Base-by-base conservation (phyloP, 2,329 filamentous ascomycete species). In the Hypoxylon sp. region DNA sequence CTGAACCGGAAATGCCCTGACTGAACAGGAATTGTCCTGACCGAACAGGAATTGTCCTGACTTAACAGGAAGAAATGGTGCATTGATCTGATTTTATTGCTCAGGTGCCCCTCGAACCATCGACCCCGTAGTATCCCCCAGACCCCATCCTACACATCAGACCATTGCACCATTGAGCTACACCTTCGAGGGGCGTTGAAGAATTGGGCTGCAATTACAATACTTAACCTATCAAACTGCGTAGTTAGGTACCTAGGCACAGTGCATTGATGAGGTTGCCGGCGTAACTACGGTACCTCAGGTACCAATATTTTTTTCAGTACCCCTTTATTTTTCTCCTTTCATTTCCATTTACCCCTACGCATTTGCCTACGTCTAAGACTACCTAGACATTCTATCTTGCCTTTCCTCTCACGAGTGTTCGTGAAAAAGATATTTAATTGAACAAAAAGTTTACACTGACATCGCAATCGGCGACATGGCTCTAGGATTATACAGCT, bases 121-220 rank as follows among this genome's bases (percentile, higher is more conserved):
- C 31, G 31, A 32, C 31, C 31, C 10, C 8, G 6, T 27, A 27
- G 24, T 27, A 32, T 6, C 47, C 47, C 27, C 24, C 27, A 51
- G 47, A 17, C 15, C 24, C 24, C 24, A 27, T 27, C 24, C 47
- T 29, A 32, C 47, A 32, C 47, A 51, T 51, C 47, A 51, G 27
- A 52, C 48, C 48, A 11, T 32, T 21, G n/a, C 29, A 32, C 48
- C n/a, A 31, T 24, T 8, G 31, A 11, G 4, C 27, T 17, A 10
- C 47, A 31, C 15, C 47, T 32, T 17, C 29, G 5, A 51, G 47
- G 29, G 27, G 11, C 27, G 13, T 32, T 46, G n/a, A 46, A 19
- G 19, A 46, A 13, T 21, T 21, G 7, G 15, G 32, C 2, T 6
- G 10, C 27, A 48, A 29, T 48, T 48, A 3, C 6, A 15, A 2